Evolutionary conservation across 2,329 filamentous ascomycete species (phyloP).

Genomic region (Penicillium paneum): DNA sequence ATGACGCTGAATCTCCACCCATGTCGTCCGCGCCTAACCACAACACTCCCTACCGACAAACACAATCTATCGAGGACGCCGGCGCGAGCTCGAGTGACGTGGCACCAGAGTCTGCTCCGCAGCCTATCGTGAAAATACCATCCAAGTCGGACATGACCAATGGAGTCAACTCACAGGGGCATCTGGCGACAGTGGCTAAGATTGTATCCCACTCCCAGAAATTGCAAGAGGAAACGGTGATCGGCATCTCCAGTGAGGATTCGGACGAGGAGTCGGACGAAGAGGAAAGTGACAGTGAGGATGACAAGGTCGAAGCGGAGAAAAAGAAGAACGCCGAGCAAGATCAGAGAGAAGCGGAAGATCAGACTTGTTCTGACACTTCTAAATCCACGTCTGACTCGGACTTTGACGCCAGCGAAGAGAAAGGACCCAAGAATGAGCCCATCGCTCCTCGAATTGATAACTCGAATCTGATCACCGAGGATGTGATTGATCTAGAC

Average conservation of each 20-base stretch:
- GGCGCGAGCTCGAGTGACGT: neutral
- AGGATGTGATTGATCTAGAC: conserved; percentile 4
- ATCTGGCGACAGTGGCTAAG: neutral
- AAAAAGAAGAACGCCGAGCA: neutral
- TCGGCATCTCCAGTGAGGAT: neutral
- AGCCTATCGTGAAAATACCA: neutral
- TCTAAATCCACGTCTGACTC: neutral
- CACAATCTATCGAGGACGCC: neutral
- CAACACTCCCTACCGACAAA: neutral
- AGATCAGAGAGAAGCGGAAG: neutral
- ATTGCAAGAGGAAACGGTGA: neutral
- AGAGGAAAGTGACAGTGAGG: neutral
- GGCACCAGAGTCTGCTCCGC: neutral
- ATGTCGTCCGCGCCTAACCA: neutral
- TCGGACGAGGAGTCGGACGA: neutral
- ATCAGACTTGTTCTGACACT: neutral
- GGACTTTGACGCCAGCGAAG: neutral
- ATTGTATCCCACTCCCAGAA: neutral
- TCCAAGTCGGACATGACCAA: neutral
- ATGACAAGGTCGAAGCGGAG: neutral
- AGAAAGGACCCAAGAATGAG: neutral
- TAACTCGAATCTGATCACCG: neutral
- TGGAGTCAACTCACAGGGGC: neutral
- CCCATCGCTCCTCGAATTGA: neutral
- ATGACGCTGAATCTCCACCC: neutral